phyloP scores from a whole-genome alignment of 441 rosid genomes.

The Jatropha podagrica region DNA sequence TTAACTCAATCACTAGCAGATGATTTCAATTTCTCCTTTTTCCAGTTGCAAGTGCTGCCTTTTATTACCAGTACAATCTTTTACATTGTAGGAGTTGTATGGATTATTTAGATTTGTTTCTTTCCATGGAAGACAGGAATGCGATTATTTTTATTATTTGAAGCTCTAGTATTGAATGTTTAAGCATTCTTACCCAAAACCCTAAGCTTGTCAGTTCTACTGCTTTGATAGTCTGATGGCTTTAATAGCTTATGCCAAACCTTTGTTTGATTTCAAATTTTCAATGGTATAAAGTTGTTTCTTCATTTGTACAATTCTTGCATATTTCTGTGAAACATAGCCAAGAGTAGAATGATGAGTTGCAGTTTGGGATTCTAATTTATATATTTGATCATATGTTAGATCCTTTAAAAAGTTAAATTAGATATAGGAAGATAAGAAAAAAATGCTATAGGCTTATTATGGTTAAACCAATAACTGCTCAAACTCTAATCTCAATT shows the following conservation, averaged over 20 bases:
- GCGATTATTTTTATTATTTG: not conserved
- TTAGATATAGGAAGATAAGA: too few relatives aligned
- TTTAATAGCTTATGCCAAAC: not conserved
- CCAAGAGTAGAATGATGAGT: too few relatives aligned
- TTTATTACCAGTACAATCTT: not conserved
- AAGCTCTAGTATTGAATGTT: not conserved
- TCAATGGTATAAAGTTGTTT: not conserved
- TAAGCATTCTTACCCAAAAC: not conserved
- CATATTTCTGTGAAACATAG: too few relatives aligned
- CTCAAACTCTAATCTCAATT: not conserved
- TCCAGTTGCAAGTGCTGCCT: too few relatives aligned
- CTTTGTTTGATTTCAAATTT: not conserved
- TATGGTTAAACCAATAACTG: not conserved
- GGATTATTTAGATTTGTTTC: not conserved
- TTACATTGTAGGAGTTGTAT: not conserved
- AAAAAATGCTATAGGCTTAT: not conserved
- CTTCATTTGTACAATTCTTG: too few relatives aligned
- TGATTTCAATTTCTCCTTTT: not conserved
- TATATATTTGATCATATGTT: too few relatives aligned
- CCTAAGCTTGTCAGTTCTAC: not conserved
- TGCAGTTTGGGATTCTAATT: too few relatives aligned
- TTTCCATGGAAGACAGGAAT: not conserved
- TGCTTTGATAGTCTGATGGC: not conserved
- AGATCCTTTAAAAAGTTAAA: too few relatives aligned
- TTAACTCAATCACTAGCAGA: not conserved